phyloP scores from a whole-genome alignment of 2,329 filamentous ascomycete genomes.

The Shiraia sp. region DNA sequence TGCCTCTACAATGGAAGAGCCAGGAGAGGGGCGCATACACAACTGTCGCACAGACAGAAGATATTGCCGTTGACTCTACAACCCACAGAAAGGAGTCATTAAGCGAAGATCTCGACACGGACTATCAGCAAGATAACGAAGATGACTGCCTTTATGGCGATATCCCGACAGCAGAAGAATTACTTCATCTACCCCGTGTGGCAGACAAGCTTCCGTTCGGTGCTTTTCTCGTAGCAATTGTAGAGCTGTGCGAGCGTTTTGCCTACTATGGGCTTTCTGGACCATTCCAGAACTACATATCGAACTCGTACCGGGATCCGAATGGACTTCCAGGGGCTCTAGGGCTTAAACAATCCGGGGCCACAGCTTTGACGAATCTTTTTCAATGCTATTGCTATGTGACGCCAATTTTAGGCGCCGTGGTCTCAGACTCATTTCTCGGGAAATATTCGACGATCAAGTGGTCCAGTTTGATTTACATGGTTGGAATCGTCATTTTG shows the following conservation, averaged over 20 bases:
- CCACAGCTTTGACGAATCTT: constrained; percentile 52
- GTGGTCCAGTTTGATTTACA: constrained; percentile 65
- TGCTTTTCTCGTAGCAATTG: constrained; percentile 53
- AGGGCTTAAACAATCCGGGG: constrained; percentile 48
- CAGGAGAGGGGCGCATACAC: constrained; percentile 34
- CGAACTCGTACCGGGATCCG: constrained; percentile 44
- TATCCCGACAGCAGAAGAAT: constrained; percentile 30
- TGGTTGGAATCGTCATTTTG: constrained; percentile 68
- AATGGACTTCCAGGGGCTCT: constrained; percentile 48
- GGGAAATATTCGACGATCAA: constrained; percentile 73
- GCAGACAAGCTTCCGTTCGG: constrained; percentile 51
- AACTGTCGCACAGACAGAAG: constrained; percentile 37
- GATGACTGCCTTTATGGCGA: constrained; percentile 22
- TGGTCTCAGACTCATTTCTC: constrained; percentile 68
- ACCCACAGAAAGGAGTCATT: constrained; percentile 17
- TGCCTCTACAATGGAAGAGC: constrained; percentile 25
- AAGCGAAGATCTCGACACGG: constrained; percentile 3
- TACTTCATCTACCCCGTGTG: constrained; percentile 36
- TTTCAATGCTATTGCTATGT: constrained; percentile 56
- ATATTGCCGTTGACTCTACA: constrained; percentile 17
- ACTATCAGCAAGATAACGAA: constrained; percentile 2
- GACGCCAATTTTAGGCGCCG: constrained; percentile 53
- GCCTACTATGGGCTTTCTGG: constrained; percentile 52
- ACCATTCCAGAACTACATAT: constrained; percentile 56
- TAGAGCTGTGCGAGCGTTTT: constrained; percentile 56